These are phyloP conservation scores for Aulographum hederae DNA, from an alignment of 2,329 filamentous ascomycete genomes.

Conservation along the genomic window DNA sequence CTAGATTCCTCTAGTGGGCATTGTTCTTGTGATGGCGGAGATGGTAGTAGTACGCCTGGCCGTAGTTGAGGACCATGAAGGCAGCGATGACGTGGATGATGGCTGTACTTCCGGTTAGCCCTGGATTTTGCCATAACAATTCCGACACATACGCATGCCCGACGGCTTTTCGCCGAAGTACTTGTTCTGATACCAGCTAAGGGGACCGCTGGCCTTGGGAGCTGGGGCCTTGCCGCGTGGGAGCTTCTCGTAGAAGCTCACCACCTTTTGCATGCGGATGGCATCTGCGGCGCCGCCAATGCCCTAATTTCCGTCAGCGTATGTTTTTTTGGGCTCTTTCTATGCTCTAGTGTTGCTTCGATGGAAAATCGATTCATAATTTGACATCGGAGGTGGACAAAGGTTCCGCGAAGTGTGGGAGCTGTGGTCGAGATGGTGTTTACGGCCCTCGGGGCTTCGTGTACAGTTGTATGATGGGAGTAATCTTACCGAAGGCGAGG, in stretches of 20 bases:
- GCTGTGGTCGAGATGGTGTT: background rate
- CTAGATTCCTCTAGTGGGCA: slow-evolving; percentile 77
- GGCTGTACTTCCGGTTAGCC: slow-evolving; percentile 37
- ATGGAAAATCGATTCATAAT: background rate
- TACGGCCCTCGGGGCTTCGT: slow-evolving; percentile 5
- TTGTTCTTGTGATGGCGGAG: slow-evolving; percentile 99
- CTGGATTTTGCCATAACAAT: background rate
- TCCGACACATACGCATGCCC: slow-evolving; percentile 55
- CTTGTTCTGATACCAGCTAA: slow-evolving; percentile 67
- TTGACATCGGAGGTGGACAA: background rate
- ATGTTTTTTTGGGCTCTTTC: slow-evolving; percentile 8
- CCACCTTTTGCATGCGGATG: slow-evolving; percentile 91
- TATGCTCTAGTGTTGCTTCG: too few species aligned
- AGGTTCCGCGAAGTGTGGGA: too few species aligned
- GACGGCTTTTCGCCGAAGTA: slow-evolving; percentile 95
- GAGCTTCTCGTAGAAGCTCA: slow-evolving; percentile 97
- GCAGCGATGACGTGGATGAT: slow-evolving; percentile 70
- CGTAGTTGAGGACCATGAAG: slow-evolving; percentile 72
- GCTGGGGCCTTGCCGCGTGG: slow-evolving; percentile 82
- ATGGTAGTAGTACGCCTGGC: slow-evolving; percentile 99
- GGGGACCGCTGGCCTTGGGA: slow-evolving; percentile 60
- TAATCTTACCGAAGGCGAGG: slow-evolving; percentile 64
- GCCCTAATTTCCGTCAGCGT: slow-evolving; percentile 55
- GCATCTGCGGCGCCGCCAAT: slow-evolving; percentile 92
- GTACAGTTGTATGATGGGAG: background rate